Evolutionary conservation across 441 rosid genomes (phyloP), one percentile per base, ranked within the genome.

Genomic region (Arabidopsis lyrata): DNA sequence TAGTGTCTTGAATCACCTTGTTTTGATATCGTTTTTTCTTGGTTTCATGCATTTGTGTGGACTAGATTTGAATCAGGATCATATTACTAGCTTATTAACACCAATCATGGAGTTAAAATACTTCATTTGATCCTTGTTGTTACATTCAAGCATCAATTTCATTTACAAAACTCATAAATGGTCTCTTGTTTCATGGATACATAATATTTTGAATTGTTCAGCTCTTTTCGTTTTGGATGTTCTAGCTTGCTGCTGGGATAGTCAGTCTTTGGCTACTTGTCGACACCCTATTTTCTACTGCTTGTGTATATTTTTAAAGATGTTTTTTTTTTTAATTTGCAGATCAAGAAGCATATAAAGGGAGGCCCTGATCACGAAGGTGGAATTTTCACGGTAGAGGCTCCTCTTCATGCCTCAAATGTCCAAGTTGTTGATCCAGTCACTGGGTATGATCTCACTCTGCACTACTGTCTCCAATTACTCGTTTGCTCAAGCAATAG

Each of bases 291-390:
- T 50, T 50, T 34, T 18, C 6, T 50, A 8, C 24, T 1, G 15
- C 47, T 53, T 60, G 15, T 32, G 6, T 42, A n/a, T 4, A 35
- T 47, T 0, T n/a, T 50, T 13, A 8, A 10, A 20, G 10, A 52
- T 53, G 56, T 18, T 27, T 47, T 60, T 6, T 3, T 5, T 39
- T 27, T 58, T 14, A 16, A 22, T 44, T 70, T 50, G 27, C 84
- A 95, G 99, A 91, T 95, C 20, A 95, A 92, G 78, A 95, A 92
- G 75, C 99, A 95, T 78, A 89, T 95, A 72, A 95, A 92, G 77
- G 88, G 81, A 75, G 93, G 97, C n/a, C 93, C 88, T 73, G 90
- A 88, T 55, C 96, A 92, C 53, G 96, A 86, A 82, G 98, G 98
- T 75, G 99, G 99, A 22, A 92, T 95, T 63, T 92, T 92, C 78